A percentile compares a stretch with the other conserved stretches of the same genome.
Evolutionary conservation across 164 flowering plant genomes (phyloP).

Genomic region (Sedum album): DNA sequence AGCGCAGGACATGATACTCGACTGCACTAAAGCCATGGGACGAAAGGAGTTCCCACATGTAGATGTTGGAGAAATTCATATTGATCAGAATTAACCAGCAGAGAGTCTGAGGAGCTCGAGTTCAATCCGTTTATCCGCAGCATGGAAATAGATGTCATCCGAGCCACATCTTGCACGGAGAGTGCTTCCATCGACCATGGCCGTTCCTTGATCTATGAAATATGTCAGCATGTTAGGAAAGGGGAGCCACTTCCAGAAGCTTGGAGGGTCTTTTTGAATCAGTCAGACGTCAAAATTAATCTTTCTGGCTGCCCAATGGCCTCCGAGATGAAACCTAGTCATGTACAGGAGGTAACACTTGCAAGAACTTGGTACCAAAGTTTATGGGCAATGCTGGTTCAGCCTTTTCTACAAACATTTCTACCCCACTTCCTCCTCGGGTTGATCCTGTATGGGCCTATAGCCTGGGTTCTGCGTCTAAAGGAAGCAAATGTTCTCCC

Average conservation of each 20-base stretch:
- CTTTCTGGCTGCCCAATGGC: conserved; percentile 78
- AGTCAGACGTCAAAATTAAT: conserved; percentile 60
- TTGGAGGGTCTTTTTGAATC: conserved; percentile 58
- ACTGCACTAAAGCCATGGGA: conserved; percentile 83
- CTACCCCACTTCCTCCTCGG: conserved; percentile 54
- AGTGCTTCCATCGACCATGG: conserved; percentile 85
- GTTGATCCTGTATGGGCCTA: conserved; percentile 33
- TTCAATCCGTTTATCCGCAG: conserved; percentile 58
- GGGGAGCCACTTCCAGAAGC: conserved; percentile 52
- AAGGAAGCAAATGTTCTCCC: conserved; percentile 26
- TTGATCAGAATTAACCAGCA: conserved; percentile 33
- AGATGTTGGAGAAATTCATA: conserved; percentile 46
- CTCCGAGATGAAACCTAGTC: conserved; percentile 20
- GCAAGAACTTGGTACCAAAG: conserved; percentile 43
- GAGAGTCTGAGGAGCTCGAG: conserved; percentile 51
- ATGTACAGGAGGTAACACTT: conserved; percentile 28
- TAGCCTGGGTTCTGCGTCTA: conserved; percentile 27
- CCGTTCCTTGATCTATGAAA: conserved; percentile 64
- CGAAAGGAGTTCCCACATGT: conserved; percentile 42
- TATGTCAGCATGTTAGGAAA: conserved; percentile 63
- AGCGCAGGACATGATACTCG: conserved; percentile 36
- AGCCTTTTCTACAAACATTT: conserved; percentile 53
- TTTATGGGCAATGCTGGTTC: conserved; percentile 38
- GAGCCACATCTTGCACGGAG: conserved; percentile 50
- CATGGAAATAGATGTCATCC: conserved; percentile 51